phyloP scores from a whole-genome alignment of 1,284 basidiomycete genomes.

The Heterobasidion occidentale region DNA sequence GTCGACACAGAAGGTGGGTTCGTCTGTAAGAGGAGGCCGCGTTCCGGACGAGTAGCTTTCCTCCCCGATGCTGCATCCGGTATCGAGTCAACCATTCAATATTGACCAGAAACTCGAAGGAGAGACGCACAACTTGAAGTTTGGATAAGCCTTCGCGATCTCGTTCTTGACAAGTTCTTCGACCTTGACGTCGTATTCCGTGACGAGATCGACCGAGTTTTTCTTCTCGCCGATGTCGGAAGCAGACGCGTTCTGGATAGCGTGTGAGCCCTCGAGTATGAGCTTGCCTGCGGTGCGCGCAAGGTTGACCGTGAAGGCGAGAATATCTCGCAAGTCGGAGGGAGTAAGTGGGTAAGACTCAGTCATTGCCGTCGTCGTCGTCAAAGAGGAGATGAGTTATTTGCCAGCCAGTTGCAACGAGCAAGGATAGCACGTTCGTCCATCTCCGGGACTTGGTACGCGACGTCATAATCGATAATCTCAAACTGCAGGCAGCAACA shows the following conservation, averaged over 20 bases:
- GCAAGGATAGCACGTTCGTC: no score
- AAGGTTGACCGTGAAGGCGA: constrained; percentile 67
- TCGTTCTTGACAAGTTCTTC: constrained; percentile 78
- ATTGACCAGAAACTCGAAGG: neutral
- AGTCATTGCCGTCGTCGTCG: neutral
- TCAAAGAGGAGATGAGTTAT: no score
- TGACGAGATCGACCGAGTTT: constrained; percentile 92
- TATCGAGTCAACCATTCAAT: neutral
- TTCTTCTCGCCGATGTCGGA: constrained; percentile 75
- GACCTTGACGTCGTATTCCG: constrained; percentile 91
- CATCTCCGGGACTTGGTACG: no score
- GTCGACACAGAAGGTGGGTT: constrained; percentile 89
- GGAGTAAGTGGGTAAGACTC: constrained; percentile 18
- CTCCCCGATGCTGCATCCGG: constrained; percentile 75
- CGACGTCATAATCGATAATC: no score
- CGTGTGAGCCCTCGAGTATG: constrained; percentile 68
- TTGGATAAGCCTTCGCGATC: constrained; percentile 64
- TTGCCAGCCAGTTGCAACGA: no score
- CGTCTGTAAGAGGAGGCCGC: constrained; percentile 68
- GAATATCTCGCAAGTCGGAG: constrained; percentile 54
- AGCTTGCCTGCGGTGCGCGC: constrained; percentile 66
- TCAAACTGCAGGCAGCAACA: no score
- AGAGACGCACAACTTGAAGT: constrained; percentile 69
- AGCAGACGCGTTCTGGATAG: constrained; percentile 48
- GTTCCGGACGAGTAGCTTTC: constrained; percentile 75